These are phyloP conservation scores for Tetrapisispora nanseiensis DNA, from an alignment of 805 yeast genomes.

Conservation along the genomic window DNA sequence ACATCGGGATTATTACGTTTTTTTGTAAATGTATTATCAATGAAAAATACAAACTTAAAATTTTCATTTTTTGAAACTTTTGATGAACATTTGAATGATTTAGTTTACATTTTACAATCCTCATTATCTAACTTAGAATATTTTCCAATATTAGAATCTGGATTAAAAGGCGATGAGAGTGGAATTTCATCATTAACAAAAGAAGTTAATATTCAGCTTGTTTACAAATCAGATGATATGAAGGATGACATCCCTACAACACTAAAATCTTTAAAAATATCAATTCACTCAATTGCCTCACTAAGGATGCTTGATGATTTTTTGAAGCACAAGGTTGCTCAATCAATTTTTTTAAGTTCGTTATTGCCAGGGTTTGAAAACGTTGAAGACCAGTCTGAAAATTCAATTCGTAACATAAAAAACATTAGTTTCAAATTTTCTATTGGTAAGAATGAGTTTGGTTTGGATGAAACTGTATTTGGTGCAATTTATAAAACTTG, in stretches of 20 bases:
- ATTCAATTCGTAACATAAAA: not conserved
- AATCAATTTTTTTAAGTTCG: conserved; percentile 19
- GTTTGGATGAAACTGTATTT: conserved; percentile 60
- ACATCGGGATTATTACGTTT: conserved; percentile 53
- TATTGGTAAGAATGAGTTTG: conserved; percentile 46
- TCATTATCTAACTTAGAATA: conserved; percentile 64
- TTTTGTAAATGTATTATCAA: conserved; percentile 18
- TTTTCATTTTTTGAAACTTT: conserved; percentile 36
- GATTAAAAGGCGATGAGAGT: conserved; percentile 32
- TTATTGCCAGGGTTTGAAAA: conserved; percentile 11
- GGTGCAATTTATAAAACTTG: conserved; percentile 57
- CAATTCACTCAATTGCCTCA: conserved; percentile 47
- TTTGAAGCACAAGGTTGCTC: conserved; percentile 31
- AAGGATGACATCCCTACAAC: conserved; percentile 21
- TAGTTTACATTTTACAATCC: conserved; percentile 59
- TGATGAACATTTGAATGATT: conserved; percentile 25
- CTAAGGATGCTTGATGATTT: conserved; percentile 37
- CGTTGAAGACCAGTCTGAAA: too few relatives aligned
- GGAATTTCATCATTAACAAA: conserved; percentile 58
- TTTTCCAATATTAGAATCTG: conserved; percentile 45
- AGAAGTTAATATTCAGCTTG: conserved; percentile 54
- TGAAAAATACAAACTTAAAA: conserved; percentile 7
- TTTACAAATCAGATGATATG: conserved; percentile 29
- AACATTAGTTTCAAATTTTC: conserved; percentile 40
- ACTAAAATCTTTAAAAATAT: conserved; percentile 23